These are phyloP conservation scores for Aspergillus piperis DNA, from an alignment of 2,329 filamentous ascomycete species.

Conservation along the genomic window DNA sequence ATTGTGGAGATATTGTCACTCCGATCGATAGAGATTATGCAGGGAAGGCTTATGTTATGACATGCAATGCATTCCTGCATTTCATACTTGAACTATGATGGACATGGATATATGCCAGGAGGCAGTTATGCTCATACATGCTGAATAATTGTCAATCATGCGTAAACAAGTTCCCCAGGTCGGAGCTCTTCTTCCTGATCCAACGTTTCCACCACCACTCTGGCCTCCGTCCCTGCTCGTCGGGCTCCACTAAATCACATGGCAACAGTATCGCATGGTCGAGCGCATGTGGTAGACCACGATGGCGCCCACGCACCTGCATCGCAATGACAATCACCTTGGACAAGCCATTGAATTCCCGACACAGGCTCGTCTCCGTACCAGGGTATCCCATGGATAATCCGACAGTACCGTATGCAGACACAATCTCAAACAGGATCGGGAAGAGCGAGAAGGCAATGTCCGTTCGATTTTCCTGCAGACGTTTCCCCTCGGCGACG, in stretches of 20 bases:
- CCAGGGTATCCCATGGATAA: slow-evolving; percentile 76
- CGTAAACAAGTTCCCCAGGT: slow-evolving; percentile 14
- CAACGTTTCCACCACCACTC: slow-evolving; percentile 23
- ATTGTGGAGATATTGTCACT: too few species aligned
- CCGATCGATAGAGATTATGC: too few species aligned
- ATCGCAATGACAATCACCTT: slow-evolving; percentile 66
- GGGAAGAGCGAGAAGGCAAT: slow-evolving; percentile 64
- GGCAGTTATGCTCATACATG: too few species aligned
- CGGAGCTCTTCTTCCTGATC: slow-evolving; percentile 15
- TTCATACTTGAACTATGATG: too few species aligned
- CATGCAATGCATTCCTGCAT: too few species aligned
- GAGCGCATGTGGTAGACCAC: slow-evolving; percentile 64
- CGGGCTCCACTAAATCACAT: slow-evolving; percentile 45
- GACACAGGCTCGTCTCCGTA: slow-evolving; percentile 75
- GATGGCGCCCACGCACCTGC: slow-evolving; percentile 64
- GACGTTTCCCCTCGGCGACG: slow-evolving; percentile 73
- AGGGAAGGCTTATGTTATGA: too few species aligned
- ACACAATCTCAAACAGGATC: slow-evolving; percentile 78
- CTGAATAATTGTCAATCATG: not conserved
- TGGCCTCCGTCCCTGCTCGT: slow-evolving; percentile 5
- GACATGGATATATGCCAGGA: too few species aligned
- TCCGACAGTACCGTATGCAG: slow-evolving; percentile 88
- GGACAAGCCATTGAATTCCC: slow-evolving; percentile 69
- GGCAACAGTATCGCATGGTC: slow-evolving; percentile 68
- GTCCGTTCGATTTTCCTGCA: slow-evolving; percentile 61